These are phyloP conservation scores for Mycena floridula DNA, from an alignment of 768 basidiomycete genomes.

Conservation along the genomic window DNA sequence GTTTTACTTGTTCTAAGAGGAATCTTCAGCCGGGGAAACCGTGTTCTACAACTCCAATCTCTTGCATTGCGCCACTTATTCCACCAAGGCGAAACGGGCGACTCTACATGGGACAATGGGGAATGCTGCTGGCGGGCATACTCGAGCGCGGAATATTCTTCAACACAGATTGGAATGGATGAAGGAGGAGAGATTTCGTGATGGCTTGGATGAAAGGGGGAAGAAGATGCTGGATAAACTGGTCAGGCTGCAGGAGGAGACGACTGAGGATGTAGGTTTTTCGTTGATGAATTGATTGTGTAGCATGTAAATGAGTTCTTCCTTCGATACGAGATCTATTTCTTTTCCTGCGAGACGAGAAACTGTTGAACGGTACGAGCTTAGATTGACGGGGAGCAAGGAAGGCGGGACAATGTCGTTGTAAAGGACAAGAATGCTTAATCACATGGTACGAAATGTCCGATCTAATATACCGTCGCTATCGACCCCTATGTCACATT, in stretches of 20 bases:
- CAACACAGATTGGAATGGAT: conserved; percentile 75
- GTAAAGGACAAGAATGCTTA: no score
- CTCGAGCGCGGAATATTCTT: conserved; percentile 64
- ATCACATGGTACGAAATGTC: no score
- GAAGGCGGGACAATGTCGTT: no score
- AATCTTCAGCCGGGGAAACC: conserved; percentile 54
- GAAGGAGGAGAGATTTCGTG: conserved; percentile 42
- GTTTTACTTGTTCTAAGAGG: background rate
- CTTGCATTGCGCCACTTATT: conserved; percentile 67
- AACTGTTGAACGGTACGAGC: no score
- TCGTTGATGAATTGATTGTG: conserved; percentile 36
- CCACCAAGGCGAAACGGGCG: conserved; percentile 38
- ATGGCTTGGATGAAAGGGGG: conserved; percentile 38
- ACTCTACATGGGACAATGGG: conserved; percentile 72
- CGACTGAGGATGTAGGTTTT: conserved; percentile 41
- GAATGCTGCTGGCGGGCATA: conserved; percentile 51
- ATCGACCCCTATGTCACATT: no score
- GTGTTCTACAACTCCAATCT: conserved; percentile 81
- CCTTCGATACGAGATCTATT: no score
- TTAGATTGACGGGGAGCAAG: no score
- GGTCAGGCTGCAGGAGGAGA: conserved; percentile 41
- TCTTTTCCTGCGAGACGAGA: no score
- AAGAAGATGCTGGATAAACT: conserved; percentile 56
- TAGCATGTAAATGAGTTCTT: no score
- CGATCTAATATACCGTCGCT: no score